A percentile compares a stretch with the other conserved stretches of the same genome.
Evolutionary conservation across 257 asterid genomes (phyloP).

Genomic region (Nicotiana otophora): DNA sequence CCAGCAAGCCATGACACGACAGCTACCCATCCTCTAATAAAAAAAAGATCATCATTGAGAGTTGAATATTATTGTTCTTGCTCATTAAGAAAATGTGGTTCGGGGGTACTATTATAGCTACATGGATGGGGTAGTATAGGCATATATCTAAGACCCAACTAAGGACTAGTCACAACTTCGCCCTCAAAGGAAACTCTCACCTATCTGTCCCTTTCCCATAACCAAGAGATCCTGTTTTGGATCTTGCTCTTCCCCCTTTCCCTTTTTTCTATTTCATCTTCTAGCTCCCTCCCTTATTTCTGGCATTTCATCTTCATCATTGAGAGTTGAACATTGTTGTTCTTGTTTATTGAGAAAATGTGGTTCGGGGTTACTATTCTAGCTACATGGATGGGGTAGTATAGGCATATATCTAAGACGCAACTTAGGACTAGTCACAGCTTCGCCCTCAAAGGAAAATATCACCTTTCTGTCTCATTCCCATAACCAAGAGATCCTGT

Average conservation of each 20-base stretch:
- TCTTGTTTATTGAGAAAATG: neutral
- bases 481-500: slow-evolving; percentile 1
- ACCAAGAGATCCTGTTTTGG: neutral
- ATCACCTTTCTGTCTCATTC: neutral
- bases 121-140: neutral
- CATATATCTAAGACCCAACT: neutral
- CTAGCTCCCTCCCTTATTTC: too few species aligned
- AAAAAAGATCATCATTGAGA: neutral
- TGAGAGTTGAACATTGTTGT: neutral
- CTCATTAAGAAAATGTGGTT: neutral
- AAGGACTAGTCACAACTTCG: neutral
- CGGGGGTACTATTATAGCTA: neutral
- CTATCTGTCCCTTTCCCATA: neutral
- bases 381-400: neutral
- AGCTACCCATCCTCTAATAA: neutral
- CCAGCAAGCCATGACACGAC: neutral
- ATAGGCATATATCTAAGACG: neutral
- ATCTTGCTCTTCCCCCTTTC: neutral
- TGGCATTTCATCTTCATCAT: neutral
- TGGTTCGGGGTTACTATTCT: neutral
- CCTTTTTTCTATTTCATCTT: neutral
- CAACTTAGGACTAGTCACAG: neutral
- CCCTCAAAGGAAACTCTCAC: neutral
- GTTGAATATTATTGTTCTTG: neutral
- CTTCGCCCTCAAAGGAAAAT: neutral